phyloP scores from a whole-genome alignment of 179 eudicot species.

The Gypsophila paniculata region DNA sequence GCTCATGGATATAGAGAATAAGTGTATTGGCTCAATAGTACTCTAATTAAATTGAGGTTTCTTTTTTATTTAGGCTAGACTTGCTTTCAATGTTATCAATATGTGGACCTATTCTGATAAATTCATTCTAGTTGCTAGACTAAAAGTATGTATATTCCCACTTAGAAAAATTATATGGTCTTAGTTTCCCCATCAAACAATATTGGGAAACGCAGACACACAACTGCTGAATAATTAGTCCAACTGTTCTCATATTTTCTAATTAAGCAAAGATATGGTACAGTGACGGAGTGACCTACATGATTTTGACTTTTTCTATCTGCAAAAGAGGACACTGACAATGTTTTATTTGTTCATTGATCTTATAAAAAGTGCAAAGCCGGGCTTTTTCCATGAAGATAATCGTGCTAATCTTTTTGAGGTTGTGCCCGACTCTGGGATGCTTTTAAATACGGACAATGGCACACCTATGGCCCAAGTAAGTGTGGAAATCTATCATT shows the following conservation, averaged over 20 bases:
- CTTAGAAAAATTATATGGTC: background rate
- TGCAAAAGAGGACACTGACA: background rate
- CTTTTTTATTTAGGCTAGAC: background rate
- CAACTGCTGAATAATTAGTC: background rate
- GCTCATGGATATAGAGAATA: background rate
- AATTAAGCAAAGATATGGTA: background rate
- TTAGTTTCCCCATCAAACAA: background rate
- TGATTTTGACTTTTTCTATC: background rate
- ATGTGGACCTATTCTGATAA: background rate
- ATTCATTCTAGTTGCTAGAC: too few relatives aligned
- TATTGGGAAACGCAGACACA: background rate
- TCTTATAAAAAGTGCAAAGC: constrained; percentile 63
- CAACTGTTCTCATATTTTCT: background rate
- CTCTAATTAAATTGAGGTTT: background rate
- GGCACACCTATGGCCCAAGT: constrained; percentile 97
- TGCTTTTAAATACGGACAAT: constrained; percentile 92
- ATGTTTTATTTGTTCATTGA: background rate
- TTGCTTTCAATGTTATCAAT: constrained; percentile 1
- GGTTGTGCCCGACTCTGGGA: constrained; percentile 84
- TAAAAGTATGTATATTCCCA: background rate
- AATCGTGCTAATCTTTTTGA: constrained; percentile 87
- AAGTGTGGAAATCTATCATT: constrained; percentile 20
- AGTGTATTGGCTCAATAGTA: background rate
- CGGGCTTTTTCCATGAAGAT: constrained; percentile 89
- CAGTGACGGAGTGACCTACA: background rate